Evolutionary conservation across 306 rosid genomes (phyloP), one percentile per base, ranked within the genome.

Genomic region (Canavalia gladiata): DNA sequence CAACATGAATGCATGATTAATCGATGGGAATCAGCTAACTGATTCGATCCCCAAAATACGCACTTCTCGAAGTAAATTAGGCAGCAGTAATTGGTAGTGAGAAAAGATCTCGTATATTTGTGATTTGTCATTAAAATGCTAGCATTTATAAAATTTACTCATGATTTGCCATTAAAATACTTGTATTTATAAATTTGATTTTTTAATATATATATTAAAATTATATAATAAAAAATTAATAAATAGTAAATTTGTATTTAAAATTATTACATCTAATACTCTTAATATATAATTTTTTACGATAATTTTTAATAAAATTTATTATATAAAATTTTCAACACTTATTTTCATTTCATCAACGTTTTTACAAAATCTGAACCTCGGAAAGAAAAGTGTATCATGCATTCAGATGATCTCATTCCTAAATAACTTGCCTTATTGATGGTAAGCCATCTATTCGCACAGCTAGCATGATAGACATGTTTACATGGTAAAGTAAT

Each of bases 401-500:
- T 34, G 11, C 12, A 72, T 2, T 72, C 49, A 5, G 18, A 71
- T 33, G 28, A 72, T 35, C 37, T n/a, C 37, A n/a, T 34, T 55
- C 67, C 78, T 43, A 64, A 34, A 47, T 39, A 55, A 42, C 86
- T 81, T 77, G 85, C 97, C 95, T 92, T 92, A 37, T 92, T 92
- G 84, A 92, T 89, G 91, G 92, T 92, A 51, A 92, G 97, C 97
- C 97, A 92, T 87, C 71, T 89, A 70, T 80, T 84, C 66, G 89
- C 95, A 59, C 97, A 90, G 64, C 85, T 80, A 71, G 86, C 81
- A 69, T 91, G 97, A 78, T 92, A 92, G 74, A 81, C 68, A 35
- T 92, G 97, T 72, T 92, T 91, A 90, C 97, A 92, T 0, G 94
- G 97, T 31, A 92, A 87, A 60, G 91, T 87, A 57, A 92, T 87